Evolutionary conservation across 805 yeast species (phyloP).

Genomic region (Metschnikowia amazonensis): DNA sequence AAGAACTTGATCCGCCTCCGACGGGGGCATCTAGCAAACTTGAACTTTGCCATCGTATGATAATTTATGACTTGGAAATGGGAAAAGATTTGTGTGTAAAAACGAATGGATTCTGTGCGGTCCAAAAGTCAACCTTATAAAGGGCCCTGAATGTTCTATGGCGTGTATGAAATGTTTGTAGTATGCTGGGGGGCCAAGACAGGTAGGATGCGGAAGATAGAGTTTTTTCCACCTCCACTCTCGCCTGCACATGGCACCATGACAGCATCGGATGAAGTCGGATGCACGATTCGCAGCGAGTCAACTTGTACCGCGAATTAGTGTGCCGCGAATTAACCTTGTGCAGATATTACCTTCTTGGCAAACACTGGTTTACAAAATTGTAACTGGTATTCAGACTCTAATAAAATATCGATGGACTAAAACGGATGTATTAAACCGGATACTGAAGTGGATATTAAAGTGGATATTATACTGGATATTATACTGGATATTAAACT

Average conservation of each 20-base stretch:
- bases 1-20: slow-evolving; percentile 23
- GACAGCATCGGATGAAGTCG: background rate
- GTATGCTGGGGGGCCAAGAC: background rate
- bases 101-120: background rate
- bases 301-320: too few species aligned
- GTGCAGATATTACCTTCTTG: too few species aligned
- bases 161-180: background rate
- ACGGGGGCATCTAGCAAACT: slow-evolving; percentile 10
- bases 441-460: too few species aligned
- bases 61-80: background rate
- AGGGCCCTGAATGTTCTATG: background rate
- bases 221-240: background rate
- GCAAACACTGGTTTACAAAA: too few species aligned
- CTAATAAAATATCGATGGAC: too few species aligned
- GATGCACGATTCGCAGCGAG: background rate
- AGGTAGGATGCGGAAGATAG: background rate
- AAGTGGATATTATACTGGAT: too few species aligned
- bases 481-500: too few species aligned
- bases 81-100: background rate
- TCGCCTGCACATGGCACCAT: background rate
- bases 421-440: too few species aligned
- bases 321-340: too few species aligned
- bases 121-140: background rate
- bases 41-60: slow-evolving; percentile 11
- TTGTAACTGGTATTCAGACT: too few species aligned